A percentile compares a stretch with the other conserved stretches of the same genome.
phyloP scores from a whole-genome alignment of 202 grass and related monocot species.

The Bolboschoenoplectus hybrid region DNA sequence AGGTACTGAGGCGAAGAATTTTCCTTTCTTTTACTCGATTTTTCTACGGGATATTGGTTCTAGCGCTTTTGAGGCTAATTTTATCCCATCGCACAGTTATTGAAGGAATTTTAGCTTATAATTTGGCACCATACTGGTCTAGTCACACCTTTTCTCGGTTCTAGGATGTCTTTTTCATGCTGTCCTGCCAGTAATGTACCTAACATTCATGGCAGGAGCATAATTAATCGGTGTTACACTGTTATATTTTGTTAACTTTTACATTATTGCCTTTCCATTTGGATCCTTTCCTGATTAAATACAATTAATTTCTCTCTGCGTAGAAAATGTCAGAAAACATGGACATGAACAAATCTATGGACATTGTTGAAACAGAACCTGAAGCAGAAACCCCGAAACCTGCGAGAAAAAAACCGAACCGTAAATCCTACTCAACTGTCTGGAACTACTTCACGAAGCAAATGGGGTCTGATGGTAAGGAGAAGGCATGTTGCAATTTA shows the following conservation, averaged over 20 bases:
- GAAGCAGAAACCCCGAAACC: constrained; percentile 39
- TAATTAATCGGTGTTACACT: not conserved
- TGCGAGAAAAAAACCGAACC: constrained; percentile 36
- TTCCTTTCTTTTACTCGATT: not conserved
- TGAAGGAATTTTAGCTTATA: not conserved
- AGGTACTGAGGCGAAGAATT: not conserved
- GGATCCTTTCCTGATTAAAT: not conserved
- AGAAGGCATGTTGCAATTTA: constrained; percentile 42
- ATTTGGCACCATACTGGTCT: not conserved
- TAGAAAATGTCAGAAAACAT: constrained; percentile 38
- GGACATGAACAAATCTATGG: constrained; percentile 36
- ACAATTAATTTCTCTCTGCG: not conserved
- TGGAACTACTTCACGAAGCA: constrained; percentile 39
- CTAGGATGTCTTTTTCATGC: not conserved
- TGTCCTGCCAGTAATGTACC: not conserved
- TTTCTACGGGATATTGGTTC: not conserved
- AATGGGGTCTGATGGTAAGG: constrained; percentile 39
- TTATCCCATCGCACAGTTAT: not conserved
- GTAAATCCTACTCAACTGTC: constrained; percentile 39
- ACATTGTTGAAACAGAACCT: constrained; percentile 5
- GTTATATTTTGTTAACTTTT: not conserved
- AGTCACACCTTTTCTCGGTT: not conserved
- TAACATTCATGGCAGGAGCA: not conserved
- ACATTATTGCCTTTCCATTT: not conserved
- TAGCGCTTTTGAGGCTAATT: not conserved